Evolutionary conservation across 352 stramenopile species (phyloP).

Genomic region (Plasmopara viticola): DNA sequence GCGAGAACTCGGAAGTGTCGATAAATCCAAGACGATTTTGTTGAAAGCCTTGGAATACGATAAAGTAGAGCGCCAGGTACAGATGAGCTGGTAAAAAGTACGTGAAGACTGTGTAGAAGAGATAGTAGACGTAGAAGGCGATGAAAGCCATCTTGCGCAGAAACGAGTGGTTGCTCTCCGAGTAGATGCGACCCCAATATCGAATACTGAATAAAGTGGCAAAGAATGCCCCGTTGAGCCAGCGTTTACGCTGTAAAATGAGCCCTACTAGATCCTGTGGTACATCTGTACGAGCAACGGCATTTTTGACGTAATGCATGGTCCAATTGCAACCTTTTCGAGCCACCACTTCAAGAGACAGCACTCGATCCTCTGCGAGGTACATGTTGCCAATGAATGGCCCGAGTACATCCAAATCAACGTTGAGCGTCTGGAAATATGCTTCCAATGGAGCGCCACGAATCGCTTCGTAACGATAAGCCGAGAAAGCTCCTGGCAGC

Average conservation of each 20-base stretch:
- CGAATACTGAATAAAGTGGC: conserved; percentile 84
- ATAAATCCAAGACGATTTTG: conserved; percentile 77
- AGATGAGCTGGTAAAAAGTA: conserved; percentile 78
- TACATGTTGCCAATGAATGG: conserved; percentile 87
- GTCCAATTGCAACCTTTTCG: conserved; percentile 80
- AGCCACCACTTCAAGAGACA: conserved; percentile 82
- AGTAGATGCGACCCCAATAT: conserved; percentile 81
- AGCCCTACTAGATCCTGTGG: conserved; percentile 73
- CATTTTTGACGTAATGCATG: conserved; percentile 86
- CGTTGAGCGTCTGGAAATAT: conserved; percentile 84
- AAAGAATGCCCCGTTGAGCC: conserved; percentile 86
- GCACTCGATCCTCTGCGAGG: conserved; percentile 78
- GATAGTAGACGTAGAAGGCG: conserved; percentile 75
- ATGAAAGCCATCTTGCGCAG: conserved; percentile 59
- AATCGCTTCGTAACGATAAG: conserved; percentile 80
- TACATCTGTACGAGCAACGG: conserved; percentile 79
- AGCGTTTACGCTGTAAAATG: conserved; percentile 79
- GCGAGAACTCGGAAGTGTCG: conserved; percentile 59
- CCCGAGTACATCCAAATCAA: conserved; percentile 68
- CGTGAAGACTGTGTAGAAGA: conserved; percentile 59
- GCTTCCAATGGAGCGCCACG: conserved; percentile 64
- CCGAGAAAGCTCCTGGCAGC: conserved; percentile 76
- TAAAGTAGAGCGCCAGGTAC: conserved; percentile 81
- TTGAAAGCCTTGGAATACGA: conserved; percentile 85
- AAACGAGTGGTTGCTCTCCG: conserved; percentile 71